Conservation (phyloP, 202 grass and related monocot genomes). For the Musa balbisiana region DNA sequence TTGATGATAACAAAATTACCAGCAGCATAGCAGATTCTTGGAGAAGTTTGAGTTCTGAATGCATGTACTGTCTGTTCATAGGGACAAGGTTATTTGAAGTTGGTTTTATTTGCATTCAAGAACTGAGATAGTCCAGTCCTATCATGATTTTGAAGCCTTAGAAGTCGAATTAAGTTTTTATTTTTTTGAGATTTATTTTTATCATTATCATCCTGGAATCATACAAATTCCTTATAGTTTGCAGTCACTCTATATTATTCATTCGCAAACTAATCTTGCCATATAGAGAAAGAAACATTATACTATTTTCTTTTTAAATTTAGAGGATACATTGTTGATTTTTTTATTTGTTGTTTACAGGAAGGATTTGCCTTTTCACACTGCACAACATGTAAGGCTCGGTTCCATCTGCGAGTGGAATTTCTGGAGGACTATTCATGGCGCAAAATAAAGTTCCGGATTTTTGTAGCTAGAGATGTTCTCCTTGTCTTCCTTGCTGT, state of each 20-base stretch:
- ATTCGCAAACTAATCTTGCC: not conserved
- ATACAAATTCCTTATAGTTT: too few relatives aligned
- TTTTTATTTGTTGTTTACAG: constrained; percentile 28
- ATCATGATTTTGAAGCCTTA: too few relatives aligned
- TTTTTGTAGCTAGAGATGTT: constrained; percentile 74
- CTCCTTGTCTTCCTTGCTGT: constrained; percentile 63
- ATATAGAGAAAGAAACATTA: not conserved
- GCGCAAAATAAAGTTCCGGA: constrained; percentile 73
- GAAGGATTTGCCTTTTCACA: constrained; percentile 81
- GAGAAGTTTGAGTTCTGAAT: too few relatives aligned
- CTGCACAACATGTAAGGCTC: constrained; percentile 81
- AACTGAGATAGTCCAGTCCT: not conserved
- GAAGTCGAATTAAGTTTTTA: too few relatives aligned
- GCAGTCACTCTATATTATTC: too few relatives aligned
- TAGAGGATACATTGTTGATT: not conserved
- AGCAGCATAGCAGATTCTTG: too few relatives aligned
- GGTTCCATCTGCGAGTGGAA: constrained; percentile 67
- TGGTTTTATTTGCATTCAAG: not conserved
- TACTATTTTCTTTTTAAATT: not conserved
- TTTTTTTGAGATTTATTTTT: too few relatives aligned
- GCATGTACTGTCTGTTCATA: not conserved
- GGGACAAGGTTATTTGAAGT: not conserved
- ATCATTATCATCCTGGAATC: too few relatives aligned
- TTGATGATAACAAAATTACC: too few relatives aligned
- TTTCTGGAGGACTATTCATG: constrained; percentile 62